Base-by-base conservation (phyloP, 805 yeast genomes). In the Hanseniaspora valbyensis region DNA sequence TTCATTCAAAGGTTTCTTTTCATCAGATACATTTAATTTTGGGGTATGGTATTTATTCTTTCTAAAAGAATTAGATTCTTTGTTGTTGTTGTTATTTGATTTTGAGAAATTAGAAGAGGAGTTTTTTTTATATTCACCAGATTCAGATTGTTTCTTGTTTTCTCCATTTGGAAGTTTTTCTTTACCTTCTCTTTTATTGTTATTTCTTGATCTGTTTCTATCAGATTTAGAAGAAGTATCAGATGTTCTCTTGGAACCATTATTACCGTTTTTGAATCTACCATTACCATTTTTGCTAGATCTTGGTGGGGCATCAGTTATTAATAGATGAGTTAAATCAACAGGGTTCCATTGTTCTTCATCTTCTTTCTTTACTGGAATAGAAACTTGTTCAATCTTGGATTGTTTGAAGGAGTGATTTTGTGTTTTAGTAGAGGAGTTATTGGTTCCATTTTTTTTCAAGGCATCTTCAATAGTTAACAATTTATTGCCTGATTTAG, bases 401-500 rank as follows among this genome's bases (percentile, higher is more conserved):
- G 32, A 42, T 21, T 45, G 48, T 12, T 40, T 25, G 28, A 6
- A 32, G 24, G 13, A 24, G 46, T 10, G 24, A 18, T 33, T 39
- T 29, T 14, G 22, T 18, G 25, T 6, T 44, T 49, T 53, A 26
- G 29, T 16, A 14, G 14, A 19, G 41, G 6, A 30, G n/a, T n/a
- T n/a, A n/a, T n/a, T n/a, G n/a, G n/a, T n/a, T n/a, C 16, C 34
- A 30, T 10, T 5, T 21, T 39, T 39, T 14, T 39, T 39, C 13
- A 39, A 39, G 12, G 42, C 42, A 39, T 39, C 42, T n/a, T 39
- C 42, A n/a, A 39, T 24, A 8, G 42, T 39, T n/a, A 39, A 26
- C 8, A 39, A 21, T 30, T 61, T 55, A 44, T 55, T 54, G 2
- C 65, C 56, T 24, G 56, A 53, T 39, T 61, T 55, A 52, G 60